These are phyloP conservation scores for Collybia mongolica DNA, from an alignment of 768 basidiomycete genomes.

Conservation along the genomic window DNA sequence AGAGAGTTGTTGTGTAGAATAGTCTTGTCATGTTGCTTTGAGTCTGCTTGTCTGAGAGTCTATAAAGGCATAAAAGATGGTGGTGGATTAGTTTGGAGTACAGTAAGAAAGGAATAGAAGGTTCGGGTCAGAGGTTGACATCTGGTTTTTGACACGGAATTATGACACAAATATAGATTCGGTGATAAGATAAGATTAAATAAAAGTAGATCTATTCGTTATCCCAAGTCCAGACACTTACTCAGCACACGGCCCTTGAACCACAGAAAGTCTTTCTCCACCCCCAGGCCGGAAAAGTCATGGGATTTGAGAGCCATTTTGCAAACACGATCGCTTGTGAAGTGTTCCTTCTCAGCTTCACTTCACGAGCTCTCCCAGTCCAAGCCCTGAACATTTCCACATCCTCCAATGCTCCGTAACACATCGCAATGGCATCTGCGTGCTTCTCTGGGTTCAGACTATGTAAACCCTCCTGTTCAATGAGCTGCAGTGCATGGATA, in stretches of 20 bases:
- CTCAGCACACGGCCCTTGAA: neutral
- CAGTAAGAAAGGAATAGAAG: too few relatives aligned
- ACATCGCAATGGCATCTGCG: constrained; percentile 37
- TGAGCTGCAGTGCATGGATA: constrained; percentile 23
- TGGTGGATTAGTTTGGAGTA: too few relatives aligned
- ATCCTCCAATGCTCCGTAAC: constrained; percentile 39
- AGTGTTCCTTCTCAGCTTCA: constrained; percentile 13
- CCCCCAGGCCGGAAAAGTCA: constrained; percentile 35
- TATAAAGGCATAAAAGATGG: too few relatives aligned
- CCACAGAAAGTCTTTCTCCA: constrained; percentile 24
- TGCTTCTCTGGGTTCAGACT: constrained; percentile 26
- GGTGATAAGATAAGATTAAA: too few relatives aligned
- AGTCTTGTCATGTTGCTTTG: too few relatives aligned
- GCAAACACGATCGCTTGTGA: constrained; percentile 27
- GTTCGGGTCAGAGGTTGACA: too few relatives aligned
- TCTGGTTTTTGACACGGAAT: too few relatives aligned
- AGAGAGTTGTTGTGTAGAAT: too few relatives aligned
- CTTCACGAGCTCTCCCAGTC: constrained; percentile 26
- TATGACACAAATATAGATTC: too few relatives aligned
- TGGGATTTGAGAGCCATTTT: constrained; percentile 32
- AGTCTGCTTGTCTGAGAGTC: too few relatives aligned
- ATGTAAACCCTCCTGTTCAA: constrained; percentile 33
- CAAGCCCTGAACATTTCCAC: constrained; percentile 31
- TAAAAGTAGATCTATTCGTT: too few relatives aligned
- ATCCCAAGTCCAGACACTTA: too few relatives aligned